Conservation (phyloP, 2,329 filamentous ascomycete species). For the Sporothrix pallida region DNA sequence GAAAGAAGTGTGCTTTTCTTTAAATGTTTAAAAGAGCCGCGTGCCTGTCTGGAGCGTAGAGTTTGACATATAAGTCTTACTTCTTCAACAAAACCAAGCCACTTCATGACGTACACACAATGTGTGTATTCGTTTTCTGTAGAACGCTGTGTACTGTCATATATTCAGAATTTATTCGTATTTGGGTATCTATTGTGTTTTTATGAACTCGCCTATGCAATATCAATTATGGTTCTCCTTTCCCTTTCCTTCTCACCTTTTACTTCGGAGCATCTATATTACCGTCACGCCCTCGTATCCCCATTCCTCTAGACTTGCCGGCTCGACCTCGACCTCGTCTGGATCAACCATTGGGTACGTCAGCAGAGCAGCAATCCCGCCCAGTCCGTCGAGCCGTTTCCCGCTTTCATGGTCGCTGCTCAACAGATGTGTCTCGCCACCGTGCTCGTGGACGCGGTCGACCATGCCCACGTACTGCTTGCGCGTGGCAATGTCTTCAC, state of each 20-base stretch:
- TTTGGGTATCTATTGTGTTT: neutral
- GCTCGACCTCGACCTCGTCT: conserved; percentile 58
- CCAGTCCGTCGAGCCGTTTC: conserved; percentile 78
- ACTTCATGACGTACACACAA: too few relatives aligned
- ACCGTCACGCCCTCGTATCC: conserved; percentile 37
- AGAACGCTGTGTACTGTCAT: too few relatives aligned
- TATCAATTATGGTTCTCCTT: neutral
- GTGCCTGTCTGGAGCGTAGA: too few relatives aligned
- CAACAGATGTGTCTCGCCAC: conserved; percentile 85
- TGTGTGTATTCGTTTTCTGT: too few relatives aligned
- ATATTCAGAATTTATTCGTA: neutral
- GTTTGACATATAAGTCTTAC: too few relatives aligned
- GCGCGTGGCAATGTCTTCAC: conserved; percentile 75
- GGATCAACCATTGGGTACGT: conserved; percentile 87
- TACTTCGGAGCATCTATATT: conserved; percentile 39
- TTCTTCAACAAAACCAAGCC: too few relatives aligned
- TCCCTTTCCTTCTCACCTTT: neutral
- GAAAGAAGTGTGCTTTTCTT: too few relatives aligned
- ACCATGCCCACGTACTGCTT: conserved; percentile 84
- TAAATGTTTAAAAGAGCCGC: too few relatives aligned
- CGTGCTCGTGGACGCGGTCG: conserved; percentile 83
- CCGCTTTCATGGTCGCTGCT: conserved; percentile 96
- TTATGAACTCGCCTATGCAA: neutral
- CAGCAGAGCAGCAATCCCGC: conserved; percentile 86
- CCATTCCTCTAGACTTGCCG: conserved; percentile 35